phyloP scores from a whole-genome alignment of 2,329 filamentous ascomycete genomes.

The Fusarium citri region DNA sequence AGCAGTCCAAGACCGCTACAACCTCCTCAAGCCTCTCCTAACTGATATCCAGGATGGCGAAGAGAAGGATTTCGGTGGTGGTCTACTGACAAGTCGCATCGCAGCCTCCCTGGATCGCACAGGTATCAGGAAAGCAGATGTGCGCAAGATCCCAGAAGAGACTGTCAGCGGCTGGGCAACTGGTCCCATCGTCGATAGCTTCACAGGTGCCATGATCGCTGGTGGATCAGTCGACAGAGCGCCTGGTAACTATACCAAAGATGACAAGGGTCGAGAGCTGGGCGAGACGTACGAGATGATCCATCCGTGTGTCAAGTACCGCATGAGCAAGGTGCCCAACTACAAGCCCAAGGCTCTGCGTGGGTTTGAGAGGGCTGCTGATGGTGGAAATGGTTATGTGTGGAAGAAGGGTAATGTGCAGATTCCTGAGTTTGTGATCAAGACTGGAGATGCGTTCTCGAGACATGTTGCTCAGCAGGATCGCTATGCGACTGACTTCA shows the following conservation, averaged over 20 bases:
- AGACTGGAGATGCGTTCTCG: conserved; percentile 35
- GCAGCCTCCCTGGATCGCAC: conserved; percentile 21
- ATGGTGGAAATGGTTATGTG: conserved; percentile 22
- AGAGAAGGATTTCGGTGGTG: conserved; percentile 33
- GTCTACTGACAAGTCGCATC: conserved; percentile 24
- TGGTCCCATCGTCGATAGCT: conserved; percentile 44
- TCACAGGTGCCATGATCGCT: conserved; percentile 36
- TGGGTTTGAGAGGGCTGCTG: conserved; percentile 24
- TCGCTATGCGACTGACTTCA: conserved; percentile 30
- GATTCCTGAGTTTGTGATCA: conserved; percentile 40
- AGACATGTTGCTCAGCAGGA: conserved; percentile 35
- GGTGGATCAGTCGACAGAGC: conserved; percentile 24
- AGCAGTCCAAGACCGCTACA: conserved; percentile 36
- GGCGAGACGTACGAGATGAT: conserved; percentile 39
- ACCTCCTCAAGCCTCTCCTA: conserved; percentile 39
- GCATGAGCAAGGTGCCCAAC: conserved; percentile 31
- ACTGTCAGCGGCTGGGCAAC: conserved; percentile 41
- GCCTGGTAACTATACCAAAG: conserved; percentile 35
- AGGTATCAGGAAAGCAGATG: conserved; percentile 31
- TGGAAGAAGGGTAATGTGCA: conserved; percentile 32
- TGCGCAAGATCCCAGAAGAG: conserved; percentile 29
- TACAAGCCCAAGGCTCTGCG: conserved; percentile 38
- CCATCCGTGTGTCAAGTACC: conserved; percentile 41
- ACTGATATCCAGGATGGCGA: conserved; percentile 26
- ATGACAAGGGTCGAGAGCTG: conserved; percentile 14